phyloP scores from a whole-genome alignment of 2,329 filamentous ascomycete species.

The Fusarium tjaetaba region DNA sequence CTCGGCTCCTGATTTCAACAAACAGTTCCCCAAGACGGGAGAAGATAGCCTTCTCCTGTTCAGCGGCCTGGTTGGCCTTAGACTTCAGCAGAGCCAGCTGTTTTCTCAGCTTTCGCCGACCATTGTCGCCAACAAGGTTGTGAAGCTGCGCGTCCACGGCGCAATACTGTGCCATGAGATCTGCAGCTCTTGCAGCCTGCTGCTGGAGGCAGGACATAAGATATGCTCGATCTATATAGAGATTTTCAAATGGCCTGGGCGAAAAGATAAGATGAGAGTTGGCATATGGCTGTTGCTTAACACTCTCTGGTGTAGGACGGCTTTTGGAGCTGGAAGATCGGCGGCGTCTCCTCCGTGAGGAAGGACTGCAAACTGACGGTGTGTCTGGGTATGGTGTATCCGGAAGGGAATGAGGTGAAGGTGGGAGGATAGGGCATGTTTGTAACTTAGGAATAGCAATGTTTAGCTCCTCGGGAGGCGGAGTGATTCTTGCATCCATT shows the following conservation, averaged over 20 bases:
- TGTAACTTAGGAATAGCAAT: slow-evolving; percentile 11
- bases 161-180: slow-evolving; percentile 53
- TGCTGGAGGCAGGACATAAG: slow-evolving; percentile 54
- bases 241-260: slow-evolving; percentile 53
- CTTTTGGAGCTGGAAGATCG: slow-evolving; percentile 17
- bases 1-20: slow-evolving; percentile 58
- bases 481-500: slow-evolving; percentile 33
- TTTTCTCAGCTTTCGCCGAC: slow-evolving; percentile 51
- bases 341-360: slow-evolving; percentile 12
- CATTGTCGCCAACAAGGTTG: slow-evolving; percentile 35
- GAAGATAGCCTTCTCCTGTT: slow-evolving; percentile 59
- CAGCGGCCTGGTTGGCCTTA: slow-evolving; percentile 56
- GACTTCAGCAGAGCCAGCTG: slow-evolving; percentile 53
- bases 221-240: slow-evolving; percentile 59
- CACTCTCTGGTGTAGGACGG: not conserved
- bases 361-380: not conserved
- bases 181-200: slow-evolving; percentile 51
- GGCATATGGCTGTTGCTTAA: slow-evolving; percentile 1
- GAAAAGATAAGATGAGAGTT: slow-evolving; percentile 44
- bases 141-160: slow-evolving; percentile 49
- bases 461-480: slow-evolving; percentile 27
- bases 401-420: slow-evolving; percentile 12
- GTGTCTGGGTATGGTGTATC: slow-evolving; percentile 10
- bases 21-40: slow-evolving; percentile 60
- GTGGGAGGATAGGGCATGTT: slow-evolving; percentile 7